phyloP scores from a whole-genome alignment of 2,329 filamentous ascomycete genomes.

The Hypoxylon sp. region DNA sequence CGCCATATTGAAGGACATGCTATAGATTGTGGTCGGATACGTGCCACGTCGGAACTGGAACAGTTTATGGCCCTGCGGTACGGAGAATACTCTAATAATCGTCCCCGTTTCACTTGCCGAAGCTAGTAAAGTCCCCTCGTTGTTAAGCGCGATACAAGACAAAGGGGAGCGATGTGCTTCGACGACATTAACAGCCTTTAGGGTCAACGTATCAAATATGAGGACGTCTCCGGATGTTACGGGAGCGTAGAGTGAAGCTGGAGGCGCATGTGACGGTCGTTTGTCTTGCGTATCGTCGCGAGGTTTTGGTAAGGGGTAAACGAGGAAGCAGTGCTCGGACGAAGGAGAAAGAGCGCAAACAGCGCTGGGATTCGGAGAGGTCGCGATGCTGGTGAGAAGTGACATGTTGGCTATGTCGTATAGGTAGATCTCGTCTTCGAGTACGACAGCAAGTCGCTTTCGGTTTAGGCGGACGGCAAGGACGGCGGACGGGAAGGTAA shows the following conservation, averaged over 20 bases:
- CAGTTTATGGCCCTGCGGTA: slow-evolving; percentile 90
- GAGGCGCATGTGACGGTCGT: slow-evolving; percentile 85
- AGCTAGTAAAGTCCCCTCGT: slow-evolving; percentile 89
- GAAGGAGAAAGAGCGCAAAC: slow-evolving; percentile 95
- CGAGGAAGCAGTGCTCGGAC: slow-evolving; percentile 95
- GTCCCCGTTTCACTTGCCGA: slow-evolving; percentile 98
- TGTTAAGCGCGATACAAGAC: slow-evolving; percentile 91
- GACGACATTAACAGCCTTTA: slow-evolving; percentile 94
- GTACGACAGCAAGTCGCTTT: slow-evolving; percentile 90
- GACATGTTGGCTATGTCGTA: slow-evolving; percentile 99
- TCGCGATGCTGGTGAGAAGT: slow-evolving; percentile 90
- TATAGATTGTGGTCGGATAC: slow-evolving; percentile 95
- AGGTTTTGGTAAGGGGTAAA: slow-evolving; percentile 86
- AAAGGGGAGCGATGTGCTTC: slow-evolving; percentile 94
- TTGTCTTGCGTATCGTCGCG: slow-evolving; percentile 69
- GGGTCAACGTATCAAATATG: slow-evolving; percentile 88
- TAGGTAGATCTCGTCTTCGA: slow-evolving; percentile 96
- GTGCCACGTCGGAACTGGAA: slow-evolving; percentile 97
- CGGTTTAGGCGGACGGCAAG: slow-evolving; percentile 93
- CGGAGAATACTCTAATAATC: slow-evolving; percentile 94
- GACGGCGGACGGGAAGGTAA: slow-evolving; percentile 97
- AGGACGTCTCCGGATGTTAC: slow-evolving; percentile 92
- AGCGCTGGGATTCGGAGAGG: slow-evolving; percentile 90
- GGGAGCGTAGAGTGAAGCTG: slow-evolving; percentile 79
- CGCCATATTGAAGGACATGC: slow-evolving; percentile 98